Percentiles rank a stretch among this genome's conserved stretches.
These are phyloP conservation scores for Neonectria coccinea DNA, from an alignment of 2,329 filamentous ascomycete species.

Conservation along the genomic window DNA sequence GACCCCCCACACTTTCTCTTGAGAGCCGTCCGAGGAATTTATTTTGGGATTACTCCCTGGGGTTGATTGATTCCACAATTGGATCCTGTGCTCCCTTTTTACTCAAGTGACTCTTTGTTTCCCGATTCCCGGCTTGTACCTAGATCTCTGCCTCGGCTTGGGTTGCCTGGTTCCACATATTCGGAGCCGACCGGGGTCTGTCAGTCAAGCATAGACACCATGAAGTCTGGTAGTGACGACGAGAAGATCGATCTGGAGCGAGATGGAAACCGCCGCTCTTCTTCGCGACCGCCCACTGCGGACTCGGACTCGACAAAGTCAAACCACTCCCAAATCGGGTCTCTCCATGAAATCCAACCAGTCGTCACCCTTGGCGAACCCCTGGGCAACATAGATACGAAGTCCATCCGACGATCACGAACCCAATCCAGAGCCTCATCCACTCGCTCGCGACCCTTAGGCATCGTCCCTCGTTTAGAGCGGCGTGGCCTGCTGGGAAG, in stretches of 20 bases:
- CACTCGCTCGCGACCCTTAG: conserved; percentile 50
- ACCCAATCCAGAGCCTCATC: conserved; percentile 54
- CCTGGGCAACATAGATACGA: conserved; percentile 40
- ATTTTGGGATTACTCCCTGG: neutral
- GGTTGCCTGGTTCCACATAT: conserved; percentile 33
- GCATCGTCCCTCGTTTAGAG: conserved; percentile 58
- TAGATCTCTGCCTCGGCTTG: conserved; percentile 15
- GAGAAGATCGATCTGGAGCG: conserved; percentile 36
- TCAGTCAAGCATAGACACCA: conserved; percentile 18
- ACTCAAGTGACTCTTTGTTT: neutral
- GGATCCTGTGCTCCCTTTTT: neutral
- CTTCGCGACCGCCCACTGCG: conserved; percentile 29
- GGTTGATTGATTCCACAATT: neutral
- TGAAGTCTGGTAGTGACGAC: conserved; percentile 29
- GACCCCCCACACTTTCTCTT: conserved; percentile 14
- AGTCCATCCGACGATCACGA: conserved; percentile 34
- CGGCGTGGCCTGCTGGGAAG: conserved; percentile 80
- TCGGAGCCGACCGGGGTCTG: conserved; percentile 35
- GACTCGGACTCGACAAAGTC: conserved; percentile 33
- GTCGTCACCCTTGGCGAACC: conserved; percentile 38
- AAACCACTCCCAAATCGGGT: conserved; percentile 19
- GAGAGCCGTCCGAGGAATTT: neutral
- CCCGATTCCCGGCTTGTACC: neutral
- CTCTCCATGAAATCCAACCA: conserved; percentile 35
- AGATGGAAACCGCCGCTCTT: conserved; percentile 18